phyloP scores from a whole-genome alignment of 169 alveolate species.

The Babesia ovis region DNA sequence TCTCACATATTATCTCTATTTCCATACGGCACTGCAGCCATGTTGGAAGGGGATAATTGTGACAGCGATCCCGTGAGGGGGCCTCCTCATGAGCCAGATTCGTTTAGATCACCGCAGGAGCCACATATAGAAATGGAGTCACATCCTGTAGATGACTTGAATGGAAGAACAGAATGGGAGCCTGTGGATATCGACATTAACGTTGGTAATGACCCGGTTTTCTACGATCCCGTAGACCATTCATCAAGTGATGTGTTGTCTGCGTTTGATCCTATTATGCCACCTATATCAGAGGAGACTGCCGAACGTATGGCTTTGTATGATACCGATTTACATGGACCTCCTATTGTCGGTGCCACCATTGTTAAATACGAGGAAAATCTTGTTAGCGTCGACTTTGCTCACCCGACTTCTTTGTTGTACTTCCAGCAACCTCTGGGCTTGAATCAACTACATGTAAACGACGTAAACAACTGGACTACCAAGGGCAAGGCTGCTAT shows the following conservation, averaged over 20 bases:
- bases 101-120: neutral
- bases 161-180: neutral
- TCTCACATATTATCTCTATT: too few relatives aligned
- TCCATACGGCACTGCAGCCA: neutral
- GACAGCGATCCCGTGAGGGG: neutral
- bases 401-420: slow-evolving; percentile 7
- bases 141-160: neutral
- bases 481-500: slow-evolving; percentile 14
- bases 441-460: neutral
- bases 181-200: neutral
- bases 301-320: slow-evolving; percentile 29
- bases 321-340: slow-evolving; percentile 28
- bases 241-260: neutral
- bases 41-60: neutral
- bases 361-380: slow-evolving; percentile 4
- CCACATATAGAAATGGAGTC: neutral
- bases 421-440: neutral
- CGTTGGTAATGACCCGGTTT: neutral
- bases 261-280: neutral
- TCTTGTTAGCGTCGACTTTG: slow-evolving; percentile 8
- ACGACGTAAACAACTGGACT: slow-evolving; percentile 36
- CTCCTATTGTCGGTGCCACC: slow-evolving; percentile 36
- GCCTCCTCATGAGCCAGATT: neutral
- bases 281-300: neutral
- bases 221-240: neutral